phyloP scores from a whole-genome alignment of 2,329 filamentous ascomycete genomes.

The Verticillium albo-atrum region DNA sequence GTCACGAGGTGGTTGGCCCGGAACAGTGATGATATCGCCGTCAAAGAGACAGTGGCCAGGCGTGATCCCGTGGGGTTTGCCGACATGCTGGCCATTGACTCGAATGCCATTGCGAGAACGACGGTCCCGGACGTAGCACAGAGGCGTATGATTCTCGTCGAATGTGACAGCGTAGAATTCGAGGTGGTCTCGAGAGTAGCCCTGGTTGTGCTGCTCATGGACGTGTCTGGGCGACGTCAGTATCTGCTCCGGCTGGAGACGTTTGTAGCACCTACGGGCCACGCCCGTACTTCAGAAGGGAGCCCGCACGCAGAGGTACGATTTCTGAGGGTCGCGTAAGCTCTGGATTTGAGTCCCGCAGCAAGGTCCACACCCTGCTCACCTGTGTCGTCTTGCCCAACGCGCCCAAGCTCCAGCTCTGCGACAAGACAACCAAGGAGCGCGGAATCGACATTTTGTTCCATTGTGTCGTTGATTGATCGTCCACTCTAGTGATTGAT shows the following conservation, averaged over 20 bases:
- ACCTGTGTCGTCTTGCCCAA: not conserved
- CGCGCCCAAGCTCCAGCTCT: not conserved
- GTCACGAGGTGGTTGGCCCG: slow-evolving; percentile 21
- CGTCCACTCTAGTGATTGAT: not conserved
- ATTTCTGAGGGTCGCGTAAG: not conserved
- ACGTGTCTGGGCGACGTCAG: not conserved
- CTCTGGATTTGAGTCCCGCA: not conserved
- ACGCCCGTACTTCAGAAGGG: not conserved
- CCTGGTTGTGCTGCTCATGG: not conserved
- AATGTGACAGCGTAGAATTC: slow-evolving; percentile 52
- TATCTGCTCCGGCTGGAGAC: not conserved
- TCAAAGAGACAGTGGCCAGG: slow-evolving; percentile 43
- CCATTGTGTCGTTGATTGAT: not conserved
- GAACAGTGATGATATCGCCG: slow-evolving; percentile 45
- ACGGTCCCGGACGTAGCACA: slow-evolving; percentile 53
- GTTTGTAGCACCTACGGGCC: not conserved
- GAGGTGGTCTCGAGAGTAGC: slow-evolving; percentile 49
- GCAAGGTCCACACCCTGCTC: not conserved
- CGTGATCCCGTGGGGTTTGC: slow-evolving; percentile 28
- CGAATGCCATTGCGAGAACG: slow-evolving; percentile 50
- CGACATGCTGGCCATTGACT: slow-evolving; percentile 43
- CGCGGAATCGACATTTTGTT: not conserved
- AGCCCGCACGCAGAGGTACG: not conserved
- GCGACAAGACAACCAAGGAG: not conserved
- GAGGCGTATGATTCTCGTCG: slow-evolving; percentile 29